A percentile compares a stretch with the other conserved stretches of the same genome.
phyloP scores from a whole-genome alignment of 23 red algal genomes.

The Gracilariopsis chorda region DNA sequence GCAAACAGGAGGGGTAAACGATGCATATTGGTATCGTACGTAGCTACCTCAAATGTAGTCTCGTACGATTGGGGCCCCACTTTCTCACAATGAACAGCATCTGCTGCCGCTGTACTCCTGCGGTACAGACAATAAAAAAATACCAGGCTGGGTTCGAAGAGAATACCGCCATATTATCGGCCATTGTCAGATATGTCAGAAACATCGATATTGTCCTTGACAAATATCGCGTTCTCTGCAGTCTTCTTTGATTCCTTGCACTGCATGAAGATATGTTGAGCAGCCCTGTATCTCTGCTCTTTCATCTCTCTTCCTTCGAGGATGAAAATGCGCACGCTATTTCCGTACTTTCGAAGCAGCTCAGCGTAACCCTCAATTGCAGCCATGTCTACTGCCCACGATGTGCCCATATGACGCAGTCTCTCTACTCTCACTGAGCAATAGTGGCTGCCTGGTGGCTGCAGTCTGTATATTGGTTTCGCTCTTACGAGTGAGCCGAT shows the following conservation, averaged over 20 bases:
- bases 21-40: constrained; percentile 1
- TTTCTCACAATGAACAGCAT: constrained; percentile 6
- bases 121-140: not conserved
- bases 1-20: constrained; percentile 9
- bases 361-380: not conserved
- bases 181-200: not conserved
- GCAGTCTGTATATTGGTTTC: not conserved
- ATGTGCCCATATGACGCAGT: not conserved
- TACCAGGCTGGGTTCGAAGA: not conserved
- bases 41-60: not conserved
- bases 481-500: not conserved
- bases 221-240: not conserved
- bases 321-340: not conserved
- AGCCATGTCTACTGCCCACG: not conserved
- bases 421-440: not conserved
- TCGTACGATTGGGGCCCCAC: not conserved
- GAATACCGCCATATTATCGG: not conserved
- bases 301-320: not conserved
- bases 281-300: not conserved
- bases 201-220: not conserved
- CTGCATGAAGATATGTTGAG: constrained; percentile 7
- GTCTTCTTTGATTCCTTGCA: not conserved
- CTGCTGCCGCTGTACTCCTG: not conserved
- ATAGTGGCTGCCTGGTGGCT: not conserved
- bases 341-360: not conserved